A percentile compares a stretch with the other conserved stretches of the same genome.
These are phyloP conservation scores for Cyphellophora attinorum DNA, from an alignment of 2,329 filamentous ascomycete species.

Conservation along the genomic window DNA sequence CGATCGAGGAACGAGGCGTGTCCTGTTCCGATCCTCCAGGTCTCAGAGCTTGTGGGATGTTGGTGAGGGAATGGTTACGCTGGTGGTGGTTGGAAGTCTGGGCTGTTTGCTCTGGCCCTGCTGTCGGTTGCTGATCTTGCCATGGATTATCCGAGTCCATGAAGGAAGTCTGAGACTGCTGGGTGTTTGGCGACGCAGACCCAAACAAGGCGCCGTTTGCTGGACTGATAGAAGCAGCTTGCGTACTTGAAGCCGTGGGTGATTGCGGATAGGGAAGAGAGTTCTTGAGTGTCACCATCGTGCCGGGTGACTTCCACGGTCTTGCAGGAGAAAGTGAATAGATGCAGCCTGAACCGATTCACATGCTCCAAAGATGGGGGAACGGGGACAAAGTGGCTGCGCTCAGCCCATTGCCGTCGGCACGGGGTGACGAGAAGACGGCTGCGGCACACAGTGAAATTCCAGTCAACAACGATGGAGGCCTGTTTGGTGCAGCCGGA, in stretches of 20 bases:
- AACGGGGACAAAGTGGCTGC: no score
- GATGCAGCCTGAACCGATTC: slow-evolving; percentile 1
- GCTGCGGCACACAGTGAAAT: no score
- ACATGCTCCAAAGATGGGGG: neutral
- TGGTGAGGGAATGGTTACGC: slow-evolving; percentile 2
- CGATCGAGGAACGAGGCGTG: slow-evolving; percentile 18
- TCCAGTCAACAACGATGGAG: no score
- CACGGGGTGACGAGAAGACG: no score
- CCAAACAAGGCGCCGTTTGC: slow-evolving; percentile 4
- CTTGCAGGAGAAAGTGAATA: neutral
- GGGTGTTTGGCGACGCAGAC: slow-evolving; percentile 4
- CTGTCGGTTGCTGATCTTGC: slow-evolving; percentile 12
- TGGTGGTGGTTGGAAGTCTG: slow-evolving; percentile 1
- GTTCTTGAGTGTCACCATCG: slow-evolving; percentile 15
- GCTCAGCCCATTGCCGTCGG: no score
- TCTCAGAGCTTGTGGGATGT: slow-evolving; percentile 14
- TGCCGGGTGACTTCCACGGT: no score
- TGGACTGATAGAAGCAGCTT: slow-evolving; percentile 1
- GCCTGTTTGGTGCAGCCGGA: no score
- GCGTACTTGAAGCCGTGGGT: slow-evolving; percentile 7
- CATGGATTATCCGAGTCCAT: slow-evolving; percentile 19
- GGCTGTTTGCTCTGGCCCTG: slow-evolving; percentile 8
- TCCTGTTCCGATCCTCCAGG: slow-evolving; percentile 15
- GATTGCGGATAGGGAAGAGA: slow-evolving; percentile 13
- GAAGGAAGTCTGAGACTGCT: slow-evolving; percentile 3